Evolutionary conservation across 257 asterid genomes (phyloP), one percentile per base, ranked within the genome.

Genomic region (Salvia hispanica): DNA sequence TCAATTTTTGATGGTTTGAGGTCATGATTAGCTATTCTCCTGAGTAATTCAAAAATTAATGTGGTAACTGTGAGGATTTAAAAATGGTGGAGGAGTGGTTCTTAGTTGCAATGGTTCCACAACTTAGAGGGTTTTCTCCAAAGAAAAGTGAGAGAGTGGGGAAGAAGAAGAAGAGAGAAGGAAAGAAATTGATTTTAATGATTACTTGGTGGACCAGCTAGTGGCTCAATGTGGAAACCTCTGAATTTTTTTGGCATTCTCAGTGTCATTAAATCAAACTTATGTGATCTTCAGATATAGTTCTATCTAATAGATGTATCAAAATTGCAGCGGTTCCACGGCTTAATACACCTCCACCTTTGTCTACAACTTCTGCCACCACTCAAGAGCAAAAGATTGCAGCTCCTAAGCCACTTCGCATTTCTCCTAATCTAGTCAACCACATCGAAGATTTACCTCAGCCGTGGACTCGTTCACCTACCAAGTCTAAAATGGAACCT

Each of bases 401-500:
- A 47, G 87, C 89, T 81, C 99, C 99, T 50, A 91, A 88, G 83
- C 96, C 99, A 25, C 90, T 94, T 57, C 97, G 95, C 60, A 86
- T 94, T 68, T 70, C 85, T 77, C 88, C 96, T 7, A 84, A 88
- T 77, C 76, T 82, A 62, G 86, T 80, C 67, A 92, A 85, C 83
- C 89, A 81, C 52, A 78, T 94, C 51, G 99, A 94, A 67, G 99
- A 94, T 77, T 79, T 91, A 73, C 80, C 96, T 72, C 97, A 82
- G 81, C 99, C 99, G 61, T 94, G 99, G 99, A 94, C 99, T 51
- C 88, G 99, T 37, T 94, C 97, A 14, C 99, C 97, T 14, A 94
- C 99, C 51, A 94, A 94, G 83, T 85, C 96, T 39, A 75, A 85
- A 80, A 84, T 85, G 87, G 99, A 91, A 73, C 97, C 96, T 60